Percentiles rank a stretch among this genome's conserved stretches.
These are phyloP conservation scores for Poteriospumella lacustris DNA, from an alignment of 108 stramenopile species.

Conservation along the genomic window DNA sequence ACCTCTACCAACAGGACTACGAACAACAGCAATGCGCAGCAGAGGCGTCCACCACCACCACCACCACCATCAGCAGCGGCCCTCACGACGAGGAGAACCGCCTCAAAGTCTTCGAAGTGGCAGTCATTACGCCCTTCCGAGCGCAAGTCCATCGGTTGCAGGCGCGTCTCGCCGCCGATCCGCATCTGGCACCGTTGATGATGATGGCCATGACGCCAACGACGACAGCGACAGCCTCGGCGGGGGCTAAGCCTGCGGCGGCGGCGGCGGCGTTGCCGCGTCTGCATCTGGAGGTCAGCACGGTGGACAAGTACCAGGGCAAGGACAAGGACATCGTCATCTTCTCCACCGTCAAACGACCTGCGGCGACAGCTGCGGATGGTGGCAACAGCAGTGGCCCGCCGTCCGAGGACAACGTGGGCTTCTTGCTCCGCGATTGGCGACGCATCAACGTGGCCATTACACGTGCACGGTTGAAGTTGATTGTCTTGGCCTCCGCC, in stretches of 20 bases:
- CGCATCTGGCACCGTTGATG: slow-evolving; percentile 35
- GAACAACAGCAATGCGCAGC: too few species aligned
- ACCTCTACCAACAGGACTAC: too few species aligned
- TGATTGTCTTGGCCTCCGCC: too few species aligned
- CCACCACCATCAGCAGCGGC: too few species aligned
- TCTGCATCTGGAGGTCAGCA: slow-evolving; percentile 36
- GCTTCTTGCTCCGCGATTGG: slow-evolving; percentile 38
- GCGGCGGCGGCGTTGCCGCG: background rate
- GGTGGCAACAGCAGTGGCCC: background rate
- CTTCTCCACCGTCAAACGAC: background rate
- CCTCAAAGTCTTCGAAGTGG: too few species aligned
- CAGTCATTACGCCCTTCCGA: slow-evolving; percentile 61
- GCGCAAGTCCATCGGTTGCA: slow-evolving; percentile 66
- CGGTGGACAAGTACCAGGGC: slow-evolving; percentile 55
- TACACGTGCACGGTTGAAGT: too few species aligned
- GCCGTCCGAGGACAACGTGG: background rate
- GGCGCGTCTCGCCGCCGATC: background rate
- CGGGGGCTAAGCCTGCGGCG: background rate
- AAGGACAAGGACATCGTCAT: slow-evolving; percentile 39
- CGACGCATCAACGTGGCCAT: slow-evolving; percentile 51
- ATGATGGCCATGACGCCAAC: slow-evolving; percentile 29
- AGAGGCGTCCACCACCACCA: too few species aligned
- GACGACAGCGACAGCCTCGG: too few species aligned
- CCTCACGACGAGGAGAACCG: too few species aligned
- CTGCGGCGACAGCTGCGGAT: too few species aligned